A percentile compares a stretch with the other conserved stretches of the same genome.
Evolutionary conservation across 805 yeast genomes (phyloP).

Genomic region (Ogataea salicorniae): DNA sequence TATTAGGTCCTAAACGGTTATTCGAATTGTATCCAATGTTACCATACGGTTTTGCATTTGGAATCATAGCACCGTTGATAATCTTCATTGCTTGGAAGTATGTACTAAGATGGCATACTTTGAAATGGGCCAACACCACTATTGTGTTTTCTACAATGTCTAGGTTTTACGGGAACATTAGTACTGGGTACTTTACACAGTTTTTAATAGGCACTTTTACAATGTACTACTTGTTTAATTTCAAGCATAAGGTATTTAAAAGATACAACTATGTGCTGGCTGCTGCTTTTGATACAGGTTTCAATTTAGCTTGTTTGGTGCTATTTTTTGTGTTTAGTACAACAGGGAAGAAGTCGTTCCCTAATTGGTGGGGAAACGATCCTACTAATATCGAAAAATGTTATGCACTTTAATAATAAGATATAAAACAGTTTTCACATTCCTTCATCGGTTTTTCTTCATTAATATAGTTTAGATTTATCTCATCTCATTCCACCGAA

Average conservation of each 20-base stretch:
- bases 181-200: constrained; percentile 44
- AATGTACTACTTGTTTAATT: constrained; percentile 40
- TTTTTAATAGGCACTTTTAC: constrained; percentile 44
- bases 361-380: constrained; percentile 49
- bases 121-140: constrained; percentile 41
- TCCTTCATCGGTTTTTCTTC: too few species aligned
- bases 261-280: constrained; percentile 43
- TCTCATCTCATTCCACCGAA: too few species aligned
- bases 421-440: background rate
- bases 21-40: constrained; percentile 38
- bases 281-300: constrained; percentile 49
- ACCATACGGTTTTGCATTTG: constrained; percentile 41
- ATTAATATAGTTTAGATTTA: background rate
- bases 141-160: constrained; percentile 45
- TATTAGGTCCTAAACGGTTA: constrained; percentile 42
- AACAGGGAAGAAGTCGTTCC: constrained; percentile 19
- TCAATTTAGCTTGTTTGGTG: constrained; percentile 36
- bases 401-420: constrained; percentile 30
- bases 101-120: constrained; percentile 6
- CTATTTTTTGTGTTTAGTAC: constrained; percentile 32
- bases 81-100: constrained; percentile 20
- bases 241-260: constrained; percentile 36
- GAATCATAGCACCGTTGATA: constrained; percentile 34
- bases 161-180: constrained; percentile 43
- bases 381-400: constrained; percentile 40